These are phyloP conservation scores for Heliamphora exappendiculata DNA, from an alignment of 148 eudicot species.

Conservation along the genomic window DNA sequence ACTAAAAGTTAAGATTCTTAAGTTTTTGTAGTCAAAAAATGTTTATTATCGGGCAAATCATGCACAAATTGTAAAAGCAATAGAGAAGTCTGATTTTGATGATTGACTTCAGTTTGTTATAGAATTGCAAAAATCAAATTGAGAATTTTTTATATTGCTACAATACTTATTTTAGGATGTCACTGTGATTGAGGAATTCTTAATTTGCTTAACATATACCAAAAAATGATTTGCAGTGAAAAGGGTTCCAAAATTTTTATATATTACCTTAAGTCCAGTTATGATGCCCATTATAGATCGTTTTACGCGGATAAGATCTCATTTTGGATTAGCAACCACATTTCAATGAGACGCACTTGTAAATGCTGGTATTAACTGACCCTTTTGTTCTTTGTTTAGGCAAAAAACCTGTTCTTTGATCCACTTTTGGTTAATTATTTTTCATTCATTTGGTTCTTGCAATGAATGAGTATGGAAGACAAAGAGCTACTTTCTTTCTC, in stretches of 20 bases:
- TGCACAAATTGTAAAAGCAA: not conserved
- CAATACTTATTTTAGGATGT: not conserved
- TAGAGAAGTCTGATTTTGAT: no score
- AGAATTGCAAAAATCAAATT: not conserved
- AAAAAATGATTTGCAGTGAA: not conserved
- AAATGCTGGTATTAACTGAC: not conserved
- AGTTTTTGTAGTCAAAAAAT: no score
- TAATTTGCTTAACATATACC: not conserved
- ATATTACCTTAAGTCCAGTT: not conserved
- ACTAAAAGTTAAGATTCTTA: no score
- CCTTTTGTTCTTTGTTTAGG: not conserved
- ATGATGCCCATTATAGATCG: not conserved
- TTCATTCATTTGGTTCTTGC: not conserved
- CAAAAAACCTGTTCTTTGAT: not conserved
- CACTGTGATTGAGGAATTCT: not conserved
- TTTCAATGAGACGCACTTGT: not conserved
- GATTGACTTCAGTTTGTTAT: not conserved
- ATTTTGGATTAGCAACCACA: not conserved
- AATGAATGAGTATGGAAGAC: constrained; percentile 5
- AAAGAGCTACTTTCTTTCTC: not conserved
- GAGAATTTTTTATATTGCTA: not conserved
- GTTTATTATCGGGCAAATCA: no score
- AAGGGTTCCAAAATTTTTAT: not conserved
- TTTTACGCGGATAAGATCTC: not conserved
- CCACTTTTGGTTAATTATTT: not conserved